Base-by-base conservation (phyloP, 176 grass and related monocot species). In the Triticum aestivum region DNA sequence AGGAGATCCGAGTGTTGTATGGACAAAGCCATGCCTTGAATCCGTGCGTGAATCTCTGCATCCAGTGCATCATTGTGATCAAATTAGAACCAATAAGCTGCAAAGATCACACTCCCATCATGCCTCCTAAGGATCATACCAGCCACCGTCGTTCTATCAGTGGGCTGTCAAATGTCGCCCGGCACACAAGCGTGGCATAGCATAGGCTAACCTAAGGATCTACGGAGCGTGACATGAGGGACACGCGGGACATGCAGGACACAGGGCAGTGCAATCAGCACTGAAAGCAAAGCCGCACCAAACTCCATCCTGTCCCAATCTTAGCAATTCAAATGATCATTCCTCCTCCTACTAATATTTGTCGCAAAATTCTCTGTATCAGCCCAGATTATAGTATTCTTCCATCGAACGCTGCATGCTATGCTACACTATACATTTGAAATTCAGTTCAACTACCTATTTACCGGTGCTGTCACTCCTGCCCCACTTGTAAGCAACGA, bases 241-340 rank as follows among this genome's bases (percentile, higher is more conserved):
- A 13, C 59, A 21, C 18, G 38, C 8, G 14, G 77, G 9, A 4
- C 59, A 59, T 49, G 72, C 72, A 15, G 47, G 49, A 27, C 63
- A 38, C 37, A 14, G 4, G 4, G 81, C 65, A 35, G 44, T 32
- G 41, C 13, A 32, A 41, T 58, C 4, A 11, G 33, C 30, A 17
- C 11, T n/a, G 79, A 90, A 86, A 82, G 84, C 39, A 39, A 90
- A 23, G 65, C 11, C 11, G 63, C 72, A 86, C 52, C 88, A 11
- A 11, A 24, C 42, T 61, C 13, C 33, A 5, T 26, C 4, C 10
- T 20, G 33, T 82, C 44, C 18, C 21, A 56, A 38, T 70, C 45
- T 18, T 58, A 56, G 2, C 47, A 2, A 38, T 6, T 3, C 13
- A 39, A 70, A 82, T 5, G 44, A 84, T 87, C 5, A 13, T 73